phyloP scores from a whole-genome alignment of 805 yeast genomes.

The Suhomyces xylopsoci region DNA sequence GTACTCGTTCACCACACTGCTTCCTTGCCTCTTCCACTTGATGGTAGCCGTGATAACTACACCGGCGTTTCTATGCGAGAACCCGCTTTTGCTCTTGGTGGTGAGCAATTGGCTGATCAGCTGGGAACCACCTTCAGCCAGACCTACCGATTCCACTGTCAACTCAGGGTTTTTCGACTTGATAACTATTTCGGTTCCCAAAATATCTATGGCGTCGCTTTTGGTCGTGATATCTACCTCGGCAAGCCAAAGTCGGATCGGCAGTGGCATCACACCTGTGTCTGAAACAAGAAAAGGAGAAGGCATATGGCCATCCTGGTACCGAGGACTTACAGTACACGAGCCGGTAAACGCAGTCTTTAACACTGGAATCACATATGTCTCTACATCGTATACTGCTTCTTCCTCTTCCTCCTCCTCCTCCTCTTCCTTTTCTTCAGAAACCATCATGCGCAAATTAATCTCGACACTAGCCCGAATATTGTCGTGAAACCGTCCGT shows the following conservation, averaged over 20 bases:
- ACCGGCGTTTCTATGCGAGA: conserved; percentile 34
- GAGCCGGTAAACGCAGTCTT: conserved; percentile 21
- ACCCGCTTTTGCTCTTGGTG: conserved; percentile 38
- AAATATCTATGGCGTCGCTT: conserved; percentile 12
- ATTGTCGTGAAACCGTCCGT: conserved; percentile 7
- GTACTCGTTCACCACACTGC: conserved; percentile 23
- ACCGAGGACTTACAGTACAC: conserved; percentile 26
- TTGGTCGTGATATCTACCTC: conserved; percentile 2
- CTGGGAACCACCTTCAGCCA: neutral
- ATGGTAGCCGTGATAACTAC: conserved; percentile 22
- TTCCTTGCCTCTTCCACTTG: conserved; percentile 31
- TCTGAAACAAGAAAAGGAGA: conserved; percentile 32
- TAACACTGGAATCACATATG: conserved; percentile 21
- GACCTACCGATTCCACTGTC: conserved; percentile 14
- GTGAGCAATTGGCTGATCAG: conserved; percentile 20
- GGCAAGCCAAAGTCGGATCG: conserved; percentile 30
- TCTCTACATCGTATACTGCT: conserved; percentile 23
- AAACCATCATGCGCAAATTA: conserved; percentile 23
- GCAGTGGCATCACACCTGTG: conserved; percentile 26
- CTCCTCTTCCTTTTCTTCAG: conserved; percentile 15
- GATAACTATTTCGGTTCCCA: conserved; percentile 15
- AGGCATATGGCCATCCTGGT: conserved; percentile 31
- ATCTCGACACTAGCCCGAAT: conserved; percentile 11
- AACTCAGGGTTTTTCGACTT: conserved; percentile 28
- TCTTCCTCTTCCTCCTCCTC: conserved; percentile 14